These are phyloP conservation scores for Globisporangium ultimum DNA, from an alignment of 352 stramenopile species.

Conservation along the genomic window DNA sequence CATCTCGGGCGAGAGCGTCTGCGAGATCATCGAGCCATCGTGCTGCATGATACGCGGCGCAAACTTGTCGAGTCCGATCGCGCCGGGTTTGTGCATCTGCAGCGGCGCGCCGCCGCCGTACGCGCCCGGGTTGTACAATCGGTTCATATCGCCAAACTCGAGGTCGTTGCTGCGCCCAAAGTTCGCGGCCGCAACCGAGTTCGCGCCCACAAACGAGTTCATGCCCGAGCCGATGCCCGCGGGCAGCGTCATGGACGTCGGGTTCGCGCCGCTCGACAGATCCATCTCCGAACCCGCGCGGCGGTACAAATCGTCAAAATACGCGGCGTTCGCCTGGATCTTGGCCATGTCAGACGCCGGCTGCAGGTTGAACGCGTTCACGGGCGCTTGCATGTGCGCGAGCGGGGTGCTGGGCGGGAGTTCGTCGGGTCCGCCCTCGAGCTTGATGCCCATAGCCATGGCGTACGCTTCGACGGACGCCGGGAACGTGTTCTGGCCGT, in stretches of 20 bases:
- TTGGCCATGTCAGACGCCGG: constrained; percentile 45
- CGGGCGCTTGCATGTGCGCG: constrained; percentile 22
- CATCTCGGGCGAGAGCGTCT: constrained; percentile 78
- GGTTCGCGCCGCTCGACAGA: constrained; percentile 28
- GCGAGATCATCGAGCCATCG: constrained; percentile 41
- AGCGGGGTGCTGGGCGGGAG: constrained; percentile 17
- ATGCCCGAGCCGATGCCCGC: constrained; percentile 65
- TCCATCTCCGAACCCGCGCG: constrained; percentile 34
- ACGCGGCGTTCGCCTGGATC: constrained; percentile 78
- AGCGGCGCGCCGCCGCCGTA: constrained; percentile 37
- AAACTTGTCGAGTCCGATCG: constrained; percentile 15
- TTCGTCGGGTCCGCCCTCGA: constrained; percentile 54
- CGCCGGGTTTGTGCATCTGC: constrained; percentile 39
- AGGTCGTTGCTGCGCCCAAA: constrained; percentile 41
- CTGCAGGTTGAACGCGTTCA: constrained; percentile 34
- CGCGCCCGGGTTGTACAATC: constrained; percentile 66
- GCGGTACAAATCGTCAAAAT: constrained; percentile 78
- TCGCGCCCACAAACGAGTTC: constrained; percentile 29
- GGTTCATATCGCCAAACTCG: constrained; percentile 61
- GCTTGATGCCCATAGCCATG: constrained; percentile 80
- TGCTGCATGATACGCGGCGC: constrained; percentile 23
- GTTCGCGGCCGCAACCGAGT: constrained; percentile 20
- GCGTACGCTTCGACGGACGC: constrained; percentile 78
- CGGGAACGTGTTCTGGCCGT: constrained; percentile 20
- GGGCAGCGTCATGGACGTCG: constrained; percentile 63